Evolutionary conservation across 1,284 basidiomycete species (phyloP).

Genomic region (Cutaneotrichosporon spelunceum): DNA sequence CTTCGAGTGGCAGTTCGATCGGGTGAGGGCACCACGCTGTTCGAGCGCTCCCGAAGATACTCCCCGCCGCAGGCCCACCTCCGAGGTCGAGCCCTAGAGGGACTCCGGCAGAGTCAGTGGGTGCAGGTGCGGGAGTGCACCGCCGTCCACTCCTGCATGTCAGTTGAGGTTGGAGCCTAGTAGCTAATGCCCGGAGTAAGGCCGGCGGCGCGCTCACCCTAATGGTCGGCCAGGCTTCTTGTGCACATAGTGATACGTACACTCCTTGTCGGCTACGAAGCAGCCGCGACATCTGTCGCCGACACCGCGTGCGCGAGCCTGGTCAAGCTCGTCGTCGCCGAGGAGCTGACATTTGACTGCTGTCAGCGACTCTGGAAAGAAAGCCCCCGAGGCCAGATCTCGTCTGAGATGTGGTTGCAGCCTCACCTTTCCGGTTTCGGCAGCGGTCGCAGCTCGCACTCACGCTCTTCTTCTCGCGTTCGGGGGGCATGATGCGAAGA

Average conservation of each 20-base stretch:
- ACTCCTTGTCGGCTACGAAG: constrained; percentile 10
- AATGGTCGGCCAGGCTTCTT: constrained; percentile 23
- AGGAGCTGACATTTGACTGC: constrained; percentile 4
- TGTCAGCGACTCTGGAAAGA: background rate
- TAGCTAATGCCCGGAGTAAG: background rate
- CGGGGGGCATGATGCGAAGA: background rate
- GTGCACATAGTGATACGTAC: constrained; percentile 21
- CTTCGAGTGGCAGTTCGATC: background rate
- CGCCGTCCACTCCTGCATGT: background rate
- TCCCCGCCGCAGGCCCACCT: constrained; percentile 11
- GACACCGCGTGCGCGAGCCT: background rate
- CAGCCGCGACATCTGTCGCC: background rate
- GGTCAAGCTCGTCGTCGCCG: background rate
- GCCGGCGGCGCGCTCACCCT: constrained; percentile 12
- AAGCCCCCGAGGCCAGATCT: background rate
- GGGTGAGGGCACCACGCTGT: constrained; percentile 4
- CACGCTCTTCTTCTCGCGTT: constrained; percentile 4
- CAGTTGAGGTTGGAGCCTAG: background rate
- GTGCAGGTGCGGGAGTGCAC: background rate
- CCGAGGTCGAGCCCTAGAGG: constrained; percentile 1
- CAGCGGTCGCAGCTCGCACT: constrained; percentile 7
- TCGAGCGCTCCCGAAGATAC: constrained; percentile 20
- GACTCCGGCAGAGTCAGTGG: background rate
- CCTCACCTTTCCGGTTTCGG: constrained; percentile 3
- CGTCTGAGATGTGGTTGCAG: background rate